Percentiles rank a stretch among this genome's conserved stretches.
These are phyloP conservation scores for Trichomonascus vanleenenianus DNA, from an alignment of 805 yeast genomes.

Conservation along the genomic window DNA sequence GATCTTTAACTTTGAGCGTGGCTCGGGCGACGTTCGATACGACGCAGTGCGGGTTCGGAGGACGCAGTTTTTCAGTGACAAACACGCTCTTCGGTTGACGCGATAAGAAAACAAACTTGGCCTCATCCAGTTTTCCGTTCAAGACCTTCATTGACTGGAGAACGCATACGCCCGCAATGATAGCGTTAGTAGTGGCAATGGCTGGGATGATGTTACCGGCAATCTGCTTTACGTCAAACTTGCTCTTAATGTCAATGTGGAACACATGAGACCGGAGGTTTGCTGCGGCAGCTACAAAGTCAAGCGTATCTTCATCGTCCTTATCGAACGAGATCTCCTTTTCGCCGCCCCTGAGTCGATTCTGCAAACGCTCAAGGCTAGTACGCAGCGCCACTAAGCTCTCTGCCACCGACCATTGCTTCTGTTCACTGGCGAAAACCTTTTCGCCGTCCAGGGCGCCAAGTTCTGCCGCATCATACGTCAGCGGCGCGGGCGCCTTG, in stretches of 20 bases:
- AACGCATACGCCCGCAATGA: conserved; percentile 83
- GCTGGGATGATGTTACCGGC: conserved; percentile 99
- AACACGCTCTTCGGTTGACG: conserved; percentile 55
- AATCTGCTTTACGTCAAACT: conserved; percentile 81
- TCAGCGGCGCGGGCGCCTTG: conserved; percentile 58
- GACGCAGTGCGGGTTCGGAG: conserved; percentile 65
- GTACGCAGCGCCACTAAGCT: conserved; percentile 51
- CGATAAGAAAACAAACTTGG: conserved; percentile 43
- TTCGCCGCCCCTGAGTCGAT: conserved; percentile 31
- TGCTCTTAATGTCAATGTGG: conserved; percentile 59
- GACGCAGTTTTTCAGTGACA: conserved; percentile 50
- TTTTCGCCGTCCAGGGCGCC: conserved; percentile 18
- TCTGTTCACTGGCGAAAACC: conserved; percentile 33
- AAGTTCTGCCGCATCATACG: conserved; percentile 23
- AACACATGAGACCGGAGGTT: conserved; percentile 69
- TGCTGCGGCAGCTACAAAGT: conserved; percentile 81
- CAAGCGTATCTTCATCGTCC: conserved; percentile 86
- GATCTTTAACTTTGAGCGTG: conserved; percentile 18
- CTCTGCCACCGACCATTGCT: conserved; percentile 55
- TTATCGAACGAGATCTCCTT: conserved; percentile 57
- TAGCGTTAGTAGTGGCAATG: conserved; percentile 95
- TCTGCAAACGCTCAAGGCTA: conserved; percentile 43
- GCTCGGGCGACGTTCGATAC: conserved; percentile 35
- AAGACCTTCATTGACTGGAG: conserved; percentile 52
- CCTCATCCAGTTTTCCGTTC: conserved; percentile 19